Evolutionary conservation across 805 yeast genomes (phyloP).

Genomic region (Spathaspora passalidarum): DNA sequence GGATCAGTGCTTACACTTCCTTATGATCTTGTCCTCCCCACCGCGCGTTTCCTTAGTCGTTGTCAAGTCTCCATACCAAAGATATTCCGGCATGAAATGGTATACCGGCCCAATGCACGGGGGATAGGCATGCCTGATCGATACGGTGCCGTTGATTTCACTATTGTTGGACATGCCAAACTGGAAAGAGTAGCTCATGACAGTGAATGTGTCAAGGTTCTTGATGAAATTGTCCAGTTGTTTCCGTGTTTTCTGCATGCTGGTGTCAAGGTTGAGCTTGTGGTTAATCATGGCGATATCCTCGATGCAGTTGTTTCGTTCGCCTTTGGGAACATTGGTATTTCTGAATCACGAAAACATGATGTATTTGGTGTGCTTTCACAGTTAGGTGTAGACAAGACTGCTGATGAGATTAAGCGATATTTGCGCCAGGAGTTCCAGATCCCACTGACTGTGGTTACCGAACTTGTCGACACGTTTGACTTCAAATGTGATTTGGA

Average conservation of each 20-base stretch:
- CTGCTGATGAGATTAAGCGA: conserved; percentile 53
- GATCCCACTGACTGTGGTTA: conserved; percentile 76
- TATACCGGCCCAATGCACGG: conserved; percentile 61
- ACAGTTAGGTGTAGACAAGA: conserved; percentile 68
- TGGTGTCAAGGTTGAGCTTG: conserved; percentile 32
- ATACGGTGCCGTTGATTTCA: conserved; percentile 84
- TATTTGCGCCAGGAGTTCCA: conserved; percentile 53
- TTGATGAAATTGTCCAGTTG: conserved; percentile 65
- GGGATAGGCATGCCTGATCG: conserved; percentile 68
- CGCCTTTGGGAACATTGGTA: conserved; percentile 78
- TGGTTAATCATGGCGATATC: conserved; percentile 79
- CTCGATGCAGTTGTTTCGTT: conserved; percentile 59
- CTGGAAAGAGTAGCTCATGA: conserved; percentile 58
- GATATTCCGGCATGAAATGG: conserved; percentile 73
- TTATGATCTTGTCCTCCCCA: conserved; percentile 84
- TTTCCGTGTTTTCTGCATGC: conserved; percentile 60
- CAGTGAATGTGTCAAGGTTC: conserved; percentile 83
- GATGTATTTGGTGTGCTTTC: conserved; percentile 72
- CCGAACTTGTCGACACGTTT: conserved; percentile 71
- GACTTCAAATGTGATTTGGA: conserved; percentile 73
- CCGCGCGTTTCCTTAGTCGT: conserved; percentile 80
- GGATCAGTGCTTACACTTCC: conserved; percentile 90
- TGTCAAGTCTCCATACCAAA: conserved; percentile 52
- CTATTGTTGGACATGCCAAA: conserved; percentile 56
- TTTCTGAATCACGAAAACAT: conserved; percentile 55